Evolutionary conservation across 768 basidiomycete species (phyloP).

Genomic region (Mrakia blollopis): DNA sequence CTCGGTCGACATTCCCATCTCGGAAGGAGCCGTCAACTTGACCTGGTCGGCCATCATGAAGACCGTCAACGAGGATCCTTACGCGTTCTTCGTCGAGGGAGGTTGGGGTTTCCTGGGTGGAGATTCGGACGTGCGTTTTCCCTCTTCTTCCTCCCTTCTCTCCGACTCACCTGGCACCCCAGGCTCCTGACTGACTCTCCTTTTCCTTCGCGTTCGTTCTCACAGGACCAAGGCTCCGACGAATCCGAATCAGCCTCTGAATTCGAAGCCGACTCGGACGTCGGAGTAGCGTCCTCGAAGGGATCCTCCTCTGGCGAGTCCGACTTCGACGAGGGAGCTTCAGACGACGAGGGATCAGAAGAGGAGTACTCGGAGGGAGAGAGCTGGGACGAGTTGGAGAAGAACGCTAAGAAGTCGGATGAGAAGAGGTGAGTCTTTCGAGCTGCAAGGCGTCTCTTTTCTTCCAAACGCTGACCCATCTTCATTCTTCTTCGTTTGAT

Average conservation of each 20-base stretch:
- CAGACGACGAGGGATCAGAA: slow-evolving; percentile 36
- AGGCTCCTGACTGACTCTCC: not conserved
- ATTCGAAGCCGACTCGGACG: slow-evolving; percentile 44
- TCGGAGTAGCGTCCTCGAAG: slow-evolving; percentile 6
- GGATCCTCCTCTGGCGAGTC: slow-evolving; percentile 34
- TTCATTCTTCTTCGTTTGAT: not conserved
- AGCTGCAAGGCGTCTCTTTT: not conserved
- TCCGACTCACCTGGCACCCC: not conserved
- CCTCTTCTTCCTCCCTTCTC: not conserved
- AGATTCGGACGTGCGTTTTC: slow-evolving; percentile 60
- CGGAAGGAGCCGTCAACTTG: slow-evolving; percentile 92
- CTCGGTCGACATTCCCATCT: slow-evolving; percentile 92
- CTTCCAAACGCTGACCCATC: not conserved
- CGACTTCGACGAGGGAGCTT: slow-evolving; percentile 39
- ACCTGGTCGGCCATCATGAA: slow-evolving; percentile 99
- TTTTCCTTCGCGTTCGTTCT: not conserved
- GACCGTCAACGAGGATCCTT: slow-evolving; percentile 59
- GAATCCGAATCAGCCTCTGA: slow-evolving; percentile 64
- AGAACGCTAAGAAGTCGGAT: slow-evolving; percentile 58
- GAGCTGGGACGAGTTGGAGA: slow-evolving; percentile 93
- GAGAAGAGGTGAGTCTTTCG: slow-evolving; percentile 18
- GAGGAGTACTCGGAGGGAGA: slow-evolving; percentile 56
- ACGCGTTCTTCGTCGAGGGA: slow-evolving; percentile 92
- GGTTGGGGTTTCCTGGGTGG: slow-evolving; percentile 84
- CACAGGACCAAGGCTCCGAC: slow-evolving; percentile 34